These are phyloP conservation scores for Rhizopogon vinicolor DNA, from an alignment of 768 basidiomycete genomes.

Conservation along the genomic window DNA sequence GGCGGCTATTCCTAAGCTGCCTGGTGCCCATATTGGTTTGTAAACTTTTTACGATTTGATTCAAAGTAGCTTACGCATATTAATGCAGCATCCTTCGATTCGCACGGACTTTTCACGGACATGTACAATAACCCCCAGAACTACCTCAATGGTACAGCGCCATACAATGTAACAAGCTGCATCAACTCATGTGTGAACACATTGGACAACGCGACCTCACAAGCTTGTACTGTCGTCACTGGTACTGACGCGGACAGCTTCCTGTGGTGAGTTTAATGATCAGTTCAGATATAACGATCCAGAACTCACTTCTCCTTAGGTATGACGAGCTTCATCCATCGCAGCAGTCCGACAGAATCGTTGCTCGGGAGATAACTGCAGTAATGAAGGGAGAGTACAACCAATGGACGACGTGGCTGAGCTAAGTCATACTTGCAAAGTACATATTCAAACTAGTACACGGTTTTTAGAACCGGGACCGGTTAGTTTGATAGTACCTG, in stretches of 20 bases:
- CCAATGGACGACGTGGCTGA: slow-evolving; percentile 49
- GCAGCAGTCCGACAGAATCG: slow-evolving; percentile 50
- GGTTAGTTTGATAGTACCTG: background rate
- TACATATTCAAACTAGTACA: background rate
- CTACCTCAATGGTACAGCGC: slow-evolving; percentile 63
- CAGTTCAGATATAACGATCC: background rate
- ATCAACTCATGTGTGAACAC: slow-evolving; percentile 43
- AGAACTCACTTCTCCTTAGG: background rate
- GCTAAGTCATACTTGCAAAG: slow-evolving; percentile 15
- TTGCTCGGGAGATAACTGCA: slow-evolving; percentile 47
- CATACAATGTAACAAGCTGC: slow-evolving; percentile 53
- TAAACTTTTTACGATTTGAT: background rate
- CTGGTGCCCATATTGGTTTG: slow-evolving; percentile 55
- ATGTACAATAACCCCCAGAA: slow-evolving; percentile 45
- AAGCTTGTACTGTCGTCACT: slow-evolving; percentile 28
- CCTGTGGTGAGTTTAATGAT: slow-evolving; percentile 41
- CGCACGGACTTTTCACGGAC: slow-evolving; percentile 55
- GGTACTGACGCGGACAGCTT: slow-evolving; percentile 49
- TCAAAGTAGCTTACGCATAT: background rate
- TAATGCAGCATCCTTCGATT: slow-evolving; percentile 51
- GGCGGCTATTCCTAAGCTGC: slow-evolving; percentile 42
- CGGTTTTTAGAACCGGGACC: background rate
- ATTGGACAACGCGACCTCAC: slow-evolving; percentile 18
- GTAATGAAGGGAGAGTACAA: slow-evolving; percentile 40
- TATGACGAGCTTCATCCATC: slow-evolving; percentile 57